A percentile compares a stretch with the other conserved stretches of the same genome.
Conservation (phyloP, 352 stramenopile genomes). For the Globisporangium nagaii region DNA sequence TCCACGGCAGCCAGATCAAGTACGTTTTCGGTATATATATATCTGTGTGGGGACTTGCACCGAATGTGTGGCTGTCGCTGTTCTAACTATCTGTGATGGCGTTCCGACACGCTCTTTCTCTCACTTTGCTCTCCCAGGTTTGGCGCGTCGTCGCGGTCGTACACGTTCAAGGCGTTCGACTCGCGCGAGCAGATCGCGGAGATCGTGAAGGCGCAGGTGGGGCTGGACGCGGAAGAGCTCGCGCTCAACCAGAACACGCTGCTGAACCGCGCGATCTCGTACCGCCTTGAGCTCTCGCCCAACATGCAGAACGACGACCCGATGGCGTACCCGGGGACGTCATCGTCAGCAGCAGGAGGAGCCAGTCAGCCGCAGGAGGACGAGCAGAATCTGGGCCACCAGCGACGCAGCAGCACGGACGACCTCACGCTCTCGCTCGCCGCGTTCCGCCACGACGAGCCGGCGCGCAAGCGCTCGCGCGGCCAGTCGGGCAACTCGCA, state of each 20-base stretch:
- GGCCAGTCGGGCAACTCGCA: slow-evolving; percentile 50
- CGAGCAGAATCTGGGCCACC: slow-evolving; percentile 1
- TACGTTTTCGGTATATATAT: slow-evolving; percentile 5
- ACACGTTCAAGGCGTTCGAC: slow-evolving; percentile 81
- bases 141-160: slow-evolving; percentile 69
- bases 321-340: slow-evolving; percentile 25
- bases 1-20: slow-evolving; percentile 55
- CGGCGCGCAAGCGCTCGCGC: slow-evolving; percentile 39
- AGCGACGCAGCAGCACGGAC: slow-evolving; percentile 22
- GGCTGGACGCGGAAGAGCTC: slow-evolving; percentile 50
- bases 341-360: slow-evolving; percentile 19
- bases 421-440: slow-evolving; percentile 22
- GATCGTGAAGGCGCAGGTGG: slow-evolving; percentile 42
- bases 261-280: slow-evolving; percentile 72
- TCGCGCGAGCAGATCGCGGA: slow-evolving; percentile 69
- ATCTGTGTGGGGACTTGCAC: neutral
- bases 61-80: too few relatives aligned
- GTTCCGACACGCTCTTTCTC: too few relatives aligned
- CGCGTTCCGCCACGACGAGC: slow-evolving; percentile 14
- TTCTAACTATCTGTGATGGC: too few relatives aligned
- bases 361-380: slow-evolving; percentile 17
- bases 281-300: slow-evolving; percentile 67
- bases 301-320: slow-evolving; percentile 40
- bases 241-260: slow-evolving; percentile 77
- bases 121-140: slow-evolving; percentile 24